phyloP scores from a whole-genome alignment of 176 grass and related monocot species.

The Triticum dicoccoides region DNA sequence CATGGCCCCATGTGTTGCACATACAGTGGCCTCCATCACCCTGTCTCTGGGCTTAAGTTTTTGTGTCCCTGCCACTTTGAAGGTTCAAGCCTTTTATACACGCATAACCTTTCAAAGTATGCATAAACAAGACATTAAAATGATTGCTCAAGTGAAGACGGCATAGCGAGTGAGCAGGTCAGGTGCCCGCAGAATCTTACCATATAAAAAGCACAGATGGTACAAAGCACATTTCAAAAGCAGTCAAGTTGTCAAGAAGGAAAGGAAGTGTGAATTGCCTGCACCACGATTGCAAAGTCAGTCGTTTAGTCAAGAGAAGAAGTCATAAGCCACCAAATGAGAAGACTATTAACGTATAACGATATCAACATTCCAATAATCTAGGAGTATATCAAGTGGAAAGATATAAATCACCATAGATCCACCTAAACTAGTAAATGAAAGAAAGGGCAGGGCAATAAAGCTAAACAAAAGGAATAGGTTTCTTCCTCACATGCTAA shows the following conservation, averaged over 20 bases:
- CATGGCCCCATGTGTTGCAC: slow-evolving; percentile 6
- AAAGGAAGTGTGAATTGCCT: neutral
- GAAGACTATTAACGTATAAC: neutral
- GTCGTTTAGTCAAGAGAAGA: neutral
- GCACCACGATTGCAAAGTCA: neutral
- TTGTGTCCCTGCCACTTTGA: slow-evolving; percentile 1
- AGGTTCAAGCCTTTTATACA: slow-evolving; percentile 8
- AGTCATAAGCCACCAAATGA: neutral
- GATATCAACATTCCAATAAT: neutral
- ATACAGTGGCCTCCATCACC: slow-evolving; percentile 16
- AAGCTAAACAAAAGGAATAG: neutral
- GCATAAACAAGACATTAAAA: neutral
- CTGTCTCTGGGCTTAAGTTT: neutral
- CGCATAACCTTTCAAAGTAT: neutral
- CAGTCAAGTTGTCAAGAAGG: neutral
- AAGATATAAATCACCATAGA: neutral
- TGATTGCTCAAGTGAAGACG: neutral
- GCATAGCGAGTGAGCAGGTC: neutral
- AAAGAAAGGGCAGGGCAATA: neutral
- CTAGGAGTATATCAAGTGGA: neutral
- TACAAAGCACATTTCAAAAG: neutral
- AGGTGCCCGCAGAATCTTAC: neutral
- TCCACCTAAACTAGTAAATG: neutral
- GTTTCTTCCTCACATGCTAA: neutral
- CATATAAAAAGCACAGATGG: neutral